Percentiles rank a stretch among this genome's conserved stretches.
phyloP scores from a whole-genome alignment of 208 protist genomes.

The Blastocrithidia nonstop region DNA sequence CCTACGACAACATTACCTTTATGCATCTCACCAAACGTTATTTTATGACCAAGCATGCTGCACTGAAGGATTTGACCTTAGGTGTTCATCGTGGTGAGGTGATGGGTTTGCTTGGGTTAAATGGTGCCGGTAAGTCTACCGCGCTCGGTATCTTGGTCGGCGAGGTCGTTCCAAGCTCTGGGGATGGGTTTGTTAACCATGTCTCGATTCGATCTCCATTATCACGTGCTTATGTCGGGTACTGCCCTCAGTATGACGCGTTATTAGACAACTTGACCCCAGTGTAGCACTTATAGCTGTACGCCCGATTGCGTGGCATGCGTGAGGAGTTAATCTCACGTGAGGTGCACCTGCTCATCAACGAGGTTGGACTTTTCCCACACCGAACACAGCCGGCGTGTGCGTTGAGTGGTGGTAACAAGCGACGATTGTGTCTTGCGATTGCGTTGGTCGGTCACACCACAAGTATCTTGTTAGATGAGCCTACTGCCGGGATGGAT shows the following conservation, averaged over 20 bases:
- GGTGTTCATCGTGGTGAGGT: conserved; percentile 66
- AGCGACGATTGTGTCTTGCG: conserved; percentile 73
- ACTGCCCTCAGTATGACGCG: conserved; percentile 93
- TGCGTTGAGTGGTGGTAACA: conserved; percentile 74
- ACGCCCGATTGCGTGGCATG: conserved; percentile 49
- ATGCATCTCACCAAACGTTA: conserved; percentile 55
- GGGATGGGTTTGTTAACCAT: conserved; percentile 51
- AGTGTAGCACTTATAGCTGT: conserved; percentile 86
- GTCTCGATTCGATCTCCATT: conserved; percentile 12
- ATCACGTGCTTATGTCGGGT: conserved; percentile 63
- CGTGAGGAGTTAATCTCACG: conserved; percentile 19
- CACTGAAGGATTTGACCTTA: conserved; percentile 51
- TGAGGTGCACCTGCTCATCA: conserved; percentile 29
- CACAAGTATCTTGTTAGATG: conserved; percentile 71
- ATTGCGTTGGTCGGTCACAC: conserved; percentile 78
- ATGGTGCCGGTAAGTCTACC: conserved; percentile 87
- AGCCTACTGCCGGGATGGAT: conserved; percentile 86
- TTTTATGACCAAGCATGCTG: conserved; percentile 9
- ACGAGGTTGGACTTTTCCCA: conserved; percentile 28
- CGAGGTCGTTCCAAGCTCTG: conserved; percentile 45
- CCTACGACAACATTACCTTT: conserved; percentile 35
- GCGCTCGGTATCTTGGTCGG: conserved; percentile 71
- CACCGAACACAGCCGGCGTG: conserved; percentile 19
- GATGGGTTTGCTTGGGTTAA: conserved; percentile 79
- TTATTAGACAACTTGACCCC: conserved; percentile 84